Percentiles rank a stretch among this genome's conserved stretches.
Evolutionary conservation across 2,329 filamentous ascomycete genomes (phyloP).

Genomic region (Talaromyces sp.): DNA sequence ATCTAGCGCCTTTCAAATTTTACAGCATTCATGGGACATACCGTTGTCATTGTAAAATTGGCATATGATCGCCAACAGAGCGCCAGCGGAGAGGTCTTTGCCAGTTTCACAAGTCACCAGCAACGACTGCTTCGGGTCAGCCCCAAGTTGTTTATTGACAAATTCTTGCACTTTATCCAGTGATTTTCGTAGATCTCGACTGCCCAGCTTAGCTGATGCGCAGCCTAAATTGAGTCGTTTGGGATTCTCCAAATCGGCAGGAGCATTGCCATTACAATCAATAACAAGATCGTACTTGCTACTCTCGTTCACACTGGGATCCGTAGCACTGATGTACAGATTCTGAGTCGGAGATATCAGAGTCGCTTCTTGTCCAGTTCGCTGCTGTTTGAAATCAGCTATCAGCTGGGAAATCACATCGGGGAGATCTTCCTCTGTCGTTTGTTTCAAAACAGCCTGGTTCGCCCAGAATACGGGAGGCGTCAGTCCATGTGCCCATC

Average conservation of each 20-base stretch:
- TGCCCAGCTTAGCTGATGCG: conserved; percentile 74
- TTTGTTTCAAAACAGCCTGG: conserved; percentile 59
- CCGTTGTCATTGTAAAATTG: conserved; percentile 70
- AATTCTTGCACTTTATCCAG: conserved; percentile 66
- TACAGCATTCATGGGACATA: conserved; percentile 23
- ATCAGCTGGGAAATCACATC: conserved; percentile 53
- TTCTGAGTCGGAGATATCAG: conserved; percentile 43
- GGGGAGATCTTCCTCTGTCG: conserved; percentile 67
- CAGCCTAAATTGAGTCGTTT: conserved; percentile 62
- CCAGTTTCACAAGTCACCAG: conserved; percentile 75
- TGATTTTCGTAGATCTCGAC: conserved; percentile 75
- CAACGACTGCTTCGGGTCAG: conserved; percentile 38
- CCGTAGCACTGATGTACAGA: conserved; percentile 34
- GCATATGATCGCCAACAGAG: conserved; percentile 75
- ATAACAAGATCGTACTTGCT: conserved; percentile 50
- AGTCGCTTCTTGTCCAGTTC: conserved; percentile 26
- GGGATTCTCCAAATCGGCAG: conserved; percentile 41
- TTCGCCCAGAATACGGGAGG: conserved; percentile 79
- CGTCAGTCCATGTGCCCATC: conserved; percentile 83
- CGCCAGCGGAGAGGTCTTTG: conserved; percentile 77
- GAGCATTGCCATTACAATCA: conserved; percentile 39
- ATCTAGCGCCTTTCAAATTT: conserved; percentile 24
- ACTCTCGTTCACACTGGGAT: conserved; percentile 38
- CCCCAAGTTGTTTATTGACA: conserved; percentile 41
- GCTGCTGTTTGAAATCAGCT: conserved; percentile 26